Base-by-base conservation (phyloP, 768 basidiomycete genomes). In the Mycena pura region DNA sequence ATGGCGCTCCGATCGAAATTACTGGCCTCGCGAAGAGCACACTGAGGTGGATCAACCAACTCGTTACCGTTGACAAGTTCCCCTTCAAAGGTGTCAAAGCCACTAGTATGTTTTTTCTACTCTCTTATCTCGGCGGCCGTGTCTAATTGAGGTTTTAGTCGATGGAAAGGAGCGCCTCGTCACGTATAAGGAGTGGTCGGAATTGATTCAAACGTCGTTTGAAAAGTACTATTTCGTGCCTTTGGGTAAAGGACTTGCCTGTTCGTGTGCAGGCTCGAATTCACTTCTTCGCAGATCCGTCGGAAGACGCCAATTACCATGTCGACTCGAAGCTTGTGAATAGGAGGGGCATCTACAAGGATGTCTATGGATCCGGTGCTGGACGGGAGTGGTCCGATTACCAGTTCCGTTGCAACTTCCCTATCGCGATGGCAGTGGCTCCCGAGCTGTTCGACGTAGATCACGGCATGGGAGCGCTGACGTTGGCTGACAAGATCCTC, bases 311-410 rank as follows among this genome's bases (percentile, higher is more conserved):
- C 4, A 77, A 86, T 15, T 94, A 94, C 77, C 81, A 82, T 54
- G 74, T 97, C 67, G 80, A 93, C 69, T 67, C 91, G 3, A 81
- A 67, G 22, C 74, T 98, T 32, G 81, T 97, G 61, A 91, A 94
- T 72, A 89, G 94, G 14, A 84, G 97, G 57, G 97, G 96, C 5
- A 96, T 98, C 71, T 99, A 99, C 83, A 99, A 99, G 81, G 97
- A 99, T 72, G 94, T 99, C 7, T 91, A 91, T 66, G 94, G 96
- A 38, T 95, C 97, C 11, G 93, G 93, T 0, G 70, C 81, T 46
- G 91, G 88, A 10, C 85, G 93, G 55, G 93, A 96, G 75, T 98
- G 95, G 95, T 93, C 95, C 6, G 96, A 99, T 76, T 99, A 99
- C 74, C 97, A 99, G 75, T 84, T 97, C 66, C 85, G 95, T 61